Conservation (phyloP, 768 basidiomycete genomes). For the Erythrobasidium yunnanense region DNA sequence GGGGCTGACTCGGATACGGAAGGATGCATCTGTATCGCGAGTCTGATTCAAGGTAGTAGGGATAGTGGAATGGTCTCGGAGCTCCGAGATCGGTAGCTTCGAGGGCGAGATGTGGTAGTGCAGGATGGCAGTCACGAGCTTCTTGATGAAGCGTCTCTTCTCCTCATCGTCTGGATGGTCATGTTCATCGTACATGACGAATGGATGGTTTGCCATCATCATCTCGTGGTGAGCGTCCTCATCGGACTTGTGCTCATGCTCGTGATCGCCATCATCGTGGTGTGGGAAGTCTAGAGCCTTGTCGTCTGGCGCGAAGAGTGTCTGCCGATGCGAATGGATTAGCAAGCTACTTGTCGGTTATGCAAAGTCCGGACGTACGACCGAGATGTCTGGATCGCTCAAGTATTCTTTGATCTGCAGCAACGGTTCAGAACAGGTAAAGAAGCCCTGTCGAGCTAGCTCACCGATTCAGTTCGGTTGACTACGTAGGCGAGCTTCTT, state of each 20-base stretch:
- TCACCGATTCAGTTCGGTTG: slow-evolving; percentile 27
- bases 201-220: slow-evolving; percentile 20
- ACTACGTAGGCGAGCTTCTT: slow-evolving; percentile 32
- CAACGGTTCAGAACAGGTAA: too few species aligned
- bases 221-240: background rate
- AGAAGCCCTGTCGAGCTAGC: too few species aligned
- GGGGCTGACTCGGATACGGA: slow-evolving; percentile 11
- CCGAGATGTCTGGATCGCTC: slow-evolving; percentile 12
- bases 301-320: slow-evolving; percentile 37
- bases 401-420: slow-evolving; percentile 30
- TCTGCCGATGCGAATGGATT: slow-evolving; percentile 21
- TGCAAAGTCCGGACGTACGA: slow-evolving; percentile 15
- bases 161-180: slow-evolving; percentile 34
- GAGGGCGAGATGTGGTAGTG: slow-evolving; percentile 20
- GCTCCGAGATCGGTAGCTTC: slow-evolving; percentile 29
- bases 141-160: slow-evolving; percentile 40
- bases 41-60: slow-evolving; percentile 27
- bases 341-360: too few species aligned
- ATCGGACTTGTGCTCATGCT: background rate
- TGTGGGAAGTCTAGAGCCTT: slow-evolving; percentile 30
- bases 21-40: slow-evolving; percentile 11
- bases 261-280: background rate
- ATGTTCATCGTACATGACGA: slow-evolving; percentile 13
- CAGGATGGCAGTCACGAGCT: slow-evolving; percentile 34
- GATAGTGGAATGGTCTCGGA: slow-evolving; percentile 42